Conservation (phyloP, 306 rosid species). For the Quercus aquifolioides region DNA sequence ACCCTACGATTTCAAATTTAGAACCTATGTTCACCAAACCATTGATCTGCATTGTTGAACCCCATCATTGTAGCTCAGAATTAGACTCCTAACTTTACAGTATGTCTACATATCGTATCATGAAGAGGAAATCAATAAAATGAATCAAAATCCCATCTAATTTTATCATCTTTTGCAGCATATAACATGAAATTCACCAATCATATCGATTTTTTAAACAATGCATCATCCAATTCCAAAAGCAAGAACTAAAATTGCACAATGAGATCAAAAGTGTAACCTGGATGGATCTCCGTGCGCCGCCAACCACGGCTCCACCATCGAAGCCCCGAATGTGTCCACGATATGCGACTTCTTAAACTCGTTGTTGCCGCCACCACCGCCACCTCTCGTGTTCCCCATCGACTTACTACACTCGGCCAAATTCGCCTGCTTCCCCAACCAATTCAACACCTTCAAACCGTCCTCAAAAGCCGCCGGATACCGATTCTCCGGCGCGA, state of each 20-base stretch:
- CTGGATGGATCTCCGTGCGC: slow-evolving; percentile 91
- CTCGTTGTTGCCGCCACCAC: slow-evolving; percentile 34
- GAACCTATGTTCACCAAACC: background rate
- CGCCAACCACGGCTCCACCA: slow-evolving; percentile 96
- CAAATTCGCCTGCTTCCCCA: slow-evolving; percentile 88
- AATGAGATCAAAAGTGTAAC: slow-evolving; percentile 34
- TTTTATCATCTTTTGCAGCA: background rate
- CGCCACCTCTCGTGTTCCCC: slow-evolving; percentile 38
- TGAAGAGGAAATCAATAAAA: background rate
- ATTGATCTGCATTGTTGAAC: background rate
- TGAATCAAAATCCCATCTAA: background rate
- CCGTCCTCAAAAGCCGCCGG: slow-evolving; percentile 95
- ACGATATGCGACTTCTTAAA: slow-evolving; percentile 68
- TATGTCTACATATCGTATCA: background rate
- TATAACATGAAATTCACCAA: background rate
- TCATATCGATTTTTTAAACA: background rate
- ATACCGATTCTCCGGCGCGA: slow-evolving; percentile 83
- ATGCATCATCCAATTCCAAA: background rate
- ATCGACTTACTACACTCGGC: slow-evolving; percentile 79
- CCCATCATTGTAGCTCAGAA: background rate
- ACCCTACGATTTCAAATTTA: background rate
- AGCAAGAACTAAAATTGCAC: slow-evolving; percentile 9
- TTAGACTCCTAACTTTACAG: background rate
- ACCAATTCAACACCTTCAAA: slow-evolving; percentile 87
- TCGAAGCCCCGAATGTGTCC: slow-evolving; percentile 74